phyloP scores from a whole-genome alignment of 2,329 filamentous ascomycete species.

The Lachnellula suecica region DNA sequence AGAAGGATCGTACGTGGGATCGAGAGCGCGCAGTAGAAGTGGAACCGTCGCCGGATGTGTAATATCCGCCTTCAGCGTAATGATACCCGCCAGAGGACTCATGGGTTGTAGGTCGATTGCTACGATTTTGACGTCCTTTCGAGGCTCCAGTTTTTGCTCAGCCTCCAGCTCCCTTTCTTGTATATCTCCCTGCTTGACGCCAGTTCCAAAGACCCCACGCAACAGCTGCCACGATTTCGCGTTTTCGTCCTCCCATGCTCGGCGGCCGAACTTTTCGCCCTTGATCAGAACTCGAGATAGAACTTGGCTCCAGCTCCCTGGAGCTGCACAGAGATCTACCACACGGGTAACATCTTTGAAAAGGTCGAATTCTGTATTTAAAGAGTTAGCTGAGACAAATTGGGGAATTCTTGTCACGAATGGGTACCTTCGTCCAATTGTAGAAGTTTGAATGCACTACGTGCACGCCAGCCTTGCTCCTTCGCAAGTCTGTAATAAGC shows the following conservation, averaged over 20 bases:
- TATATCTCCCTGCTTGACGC: slow-evolving; percentile 25
- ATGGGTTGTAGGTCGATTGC: slow-evolving; percentile 96
- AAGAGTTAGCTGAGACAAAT: slow-evolving; percentile 1
- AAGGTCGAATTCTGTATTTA: slow-evolving; percentile 75
- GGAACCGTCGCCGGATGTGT: slow-evolving; percentile 96
- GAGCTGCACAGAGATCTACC: slow-evolving; percentile 92
- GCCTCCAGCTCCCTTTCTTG: slow-evolving; percentile 31
- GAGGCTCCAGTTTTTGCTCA: slow-evolving; percentile 38
- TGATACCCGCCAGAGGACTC: slow-evolving; percentile 88
- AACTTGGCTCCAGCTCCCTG: slow-evolving; percentile 96
- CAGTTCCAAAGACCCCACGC: slow-evolving; percentile 38
- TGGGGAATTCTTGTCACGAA: neutral
- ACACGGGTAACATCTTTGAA: slow-evolving; percentile 89
- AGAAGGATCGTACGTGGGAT: slow-evolving; percentile 62
- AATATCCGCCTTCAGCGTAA: slow-evolving; percentile 90
- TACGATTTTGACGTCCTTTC: slow-evolving; percentile 85
- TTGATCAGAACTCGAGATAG: slow-evolving; percentile 91
- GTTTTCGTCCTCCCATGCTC: slow-evolving; percentile 85
- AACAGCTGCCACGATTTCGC: slow-evolving; percentile 62
- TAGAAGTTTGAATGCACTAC: slow-evolving; percentile 94
- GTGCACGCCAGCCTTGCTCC: slow-evolving; percentile 96
- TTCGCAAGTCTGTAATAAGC: slow-evolving; percentile 97
- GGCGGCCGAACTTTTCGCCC: slow-evolving; percentile 83
- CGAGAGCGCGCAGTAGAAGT: slow-evolving; percentile 79
- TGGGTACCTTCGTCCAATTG: slow-evolving; percentile 77